A percentile compares a stretch with the other conserved stretches of the same genome.
Conservation (phyloP, 805 yeast genomes). For the Nakazawaea ambrosiae region DNA sequence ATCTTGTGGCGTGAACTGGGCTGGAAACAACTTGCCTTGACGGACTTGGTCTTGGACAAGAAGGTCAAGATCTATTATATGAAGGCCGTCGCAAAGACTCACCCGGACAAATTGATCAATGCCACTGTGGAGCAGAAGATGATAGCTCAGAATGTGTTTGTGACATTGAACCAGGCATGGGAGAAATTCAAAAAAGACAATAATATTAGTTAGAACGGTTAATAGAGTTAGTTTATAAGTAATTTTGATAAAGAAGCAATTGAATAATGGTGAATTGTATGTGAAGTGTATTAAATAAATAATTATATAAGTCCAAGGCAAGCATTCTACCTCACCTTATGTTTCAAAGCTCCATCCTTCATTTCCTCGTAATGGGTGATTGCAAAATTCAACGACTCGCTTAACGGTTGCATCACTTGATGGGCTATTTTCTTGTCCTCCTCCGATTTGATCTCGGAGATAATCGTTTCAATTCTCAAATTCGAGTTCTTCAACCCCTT, state of each 20-base stretch:
- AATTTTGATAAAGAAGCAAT: too few species aligned
- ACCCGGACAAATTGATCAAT: constrained; percentile 73
- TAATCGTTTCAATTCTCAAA: not conserved
- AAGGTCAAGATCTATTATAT: constrained; percentile 80
- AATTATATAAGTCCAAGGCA: not conserved
- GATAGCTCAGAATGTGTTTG: constrained; percentile 84
- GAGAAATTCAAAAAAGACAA: constrained; percentile 65
- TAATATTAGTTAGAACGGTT: constrained; percentile 25
- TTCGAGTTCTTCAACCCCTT: constrained; percentile 5
- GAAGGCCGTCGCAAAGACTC: constrained; percentile 73
- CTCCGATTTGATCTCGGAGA: not conserved
- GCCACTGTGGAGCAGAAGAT: constrained; percentile 65
- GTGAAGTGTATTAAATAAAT: too few species aligned
- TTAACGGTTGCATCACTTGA: constrained; percentile 33
- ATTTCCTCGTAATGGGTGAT: constrained; percentile 3
- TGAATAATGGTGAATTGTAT: too few species aligned
- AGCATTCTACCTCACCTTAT: too few species aligned
- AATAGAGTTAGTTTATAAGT: too few species aligned
- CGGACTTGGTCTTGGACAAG: constrained; percentile 81
- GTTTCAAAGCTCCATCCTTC: not conserved
- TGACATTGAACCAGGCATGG: constrained; percentile 84
- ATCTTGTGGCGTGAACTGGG: constrained; percentile 61
- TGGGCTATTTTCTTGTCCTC: not conserved
- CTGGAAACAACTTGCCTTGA: constrained; percentile 61
- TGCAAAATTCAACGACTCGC: constrained; percentile 13